phyloP scores from a whole-genome alignment of 768 basidiomycete species.

The Tulasnella sp. region DNA sequence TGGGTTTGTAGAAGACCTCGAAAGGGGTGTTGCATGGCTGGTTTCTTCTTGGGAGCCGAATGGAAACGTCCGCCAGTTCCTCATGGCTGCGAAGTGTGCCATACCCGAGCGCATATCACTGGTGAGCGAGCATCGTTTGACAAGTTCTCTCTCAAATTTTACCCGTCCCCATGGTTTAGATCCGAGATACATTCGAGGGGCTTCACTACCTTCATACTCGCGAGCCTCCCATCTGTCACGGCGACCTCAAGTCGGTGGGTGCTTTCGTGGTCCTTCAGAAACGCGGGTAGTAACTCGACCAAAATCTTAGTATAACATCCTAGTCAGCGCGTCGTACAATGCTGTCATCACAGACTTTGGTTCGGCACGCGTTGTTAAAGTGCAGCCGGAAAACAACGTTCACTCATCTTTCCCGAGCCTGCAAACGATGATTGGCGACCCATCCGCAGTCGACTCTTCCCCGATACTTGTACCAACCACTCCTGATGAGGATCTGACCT shows the following conservation, averaged over 20 bases:
- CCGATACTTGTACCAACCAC: no score
- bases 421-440: background rate
- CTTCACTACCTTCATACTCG: background rate
- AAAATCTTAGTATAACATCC: background rate
- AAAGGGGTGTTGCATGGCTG: background rate
- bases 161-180: background rate
- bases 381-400: background rate
- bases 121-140: background rate
- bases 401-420: background rate
- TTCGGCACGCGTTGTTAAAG: background rate
- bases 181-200: background rate
- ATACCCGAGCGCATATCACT: background rate
- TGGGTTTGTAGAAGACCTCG: background rate
- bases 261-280: background rate
- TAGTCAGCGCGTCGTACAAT: background rate
- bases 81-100: background rate
- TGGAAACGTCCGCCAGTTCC: background rate
- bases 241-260: background rate
- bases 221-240: background rate
- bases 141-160: background rate
- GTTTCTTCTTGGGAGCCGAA: background rate
- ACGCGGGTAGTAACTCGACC: background rate
- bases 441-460: no score
- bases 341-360: background rate
- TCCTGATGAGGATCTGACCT: no score